A percentile compares a stretch with the other conserved stretches of the same genome.
Evolutionary conservation across 2,329 filamentous ascomycete genomes (phyloP).

Genomic region (Fusarium abutilonis): DNA sequence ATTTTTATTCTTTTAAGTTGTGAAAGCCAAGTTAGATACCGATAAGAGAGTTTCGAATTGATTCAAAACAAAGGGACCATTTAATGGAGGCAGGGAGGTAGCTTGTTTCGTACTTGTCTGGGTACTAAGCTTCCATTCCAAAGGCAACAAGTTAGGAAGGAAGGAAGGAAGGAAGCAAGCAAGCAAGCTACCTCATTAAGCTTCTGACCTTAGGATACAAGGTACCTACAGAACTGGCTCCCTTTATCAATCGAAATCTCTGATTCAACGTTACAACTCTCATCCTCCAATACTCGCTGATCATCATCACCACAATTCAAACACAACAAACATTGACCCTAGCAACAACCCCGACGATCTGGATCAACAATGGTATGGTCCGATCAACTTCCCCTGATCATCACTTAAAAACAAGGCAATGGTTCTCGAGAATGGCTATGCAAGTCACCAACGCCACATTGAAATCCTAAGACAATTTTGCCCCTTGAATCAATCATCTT

Average conservation of each 20-base stretch:
- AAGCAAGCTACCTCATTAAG: not conserved
- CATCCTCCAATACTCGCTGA: not conserved
- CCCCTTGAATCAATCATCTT: constrained; percentile 9
- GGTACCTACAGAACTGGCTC: constrained; percentile 3
- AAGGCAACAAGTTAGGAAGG: not conserved
- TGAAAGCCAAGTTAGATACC: no score
- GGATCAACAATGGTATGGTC: constrained; percentile 14
- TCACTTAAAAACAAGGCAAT: constrained; percentile 11
- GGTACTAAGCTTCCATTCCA: no score
- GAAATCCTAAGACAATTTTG: constrained; percentile 6
- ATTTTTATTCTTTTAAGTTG: no score
- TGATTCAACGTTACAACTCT: constrained; percentile 18
- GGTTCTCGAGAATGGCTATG: constrained; percentile 21
- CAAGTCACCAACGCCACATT: constrained; percentile 21
- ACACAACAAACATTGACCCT: not conserved
- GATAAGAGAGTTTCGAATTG: no score
- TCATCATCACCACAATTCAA: not conserved
- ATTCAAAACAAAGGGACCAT: no score
- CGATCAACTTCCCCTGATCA: constrained; percentile 19
- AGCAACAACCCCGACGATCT: constrained; percentile 18
- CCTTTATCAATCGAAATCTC: constrained; percentile 21
- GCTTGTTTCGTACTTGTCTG: no score
- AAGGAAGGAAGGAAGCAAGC: not conserved
- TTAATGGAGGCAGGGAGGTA: no score
- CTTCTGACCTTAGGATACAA: not conserved